These are phyloP conservation scores for Dipteronia dyeriana DNA, from an alignment of 345 rosid species.

Conservation along the genomic window DNA sequence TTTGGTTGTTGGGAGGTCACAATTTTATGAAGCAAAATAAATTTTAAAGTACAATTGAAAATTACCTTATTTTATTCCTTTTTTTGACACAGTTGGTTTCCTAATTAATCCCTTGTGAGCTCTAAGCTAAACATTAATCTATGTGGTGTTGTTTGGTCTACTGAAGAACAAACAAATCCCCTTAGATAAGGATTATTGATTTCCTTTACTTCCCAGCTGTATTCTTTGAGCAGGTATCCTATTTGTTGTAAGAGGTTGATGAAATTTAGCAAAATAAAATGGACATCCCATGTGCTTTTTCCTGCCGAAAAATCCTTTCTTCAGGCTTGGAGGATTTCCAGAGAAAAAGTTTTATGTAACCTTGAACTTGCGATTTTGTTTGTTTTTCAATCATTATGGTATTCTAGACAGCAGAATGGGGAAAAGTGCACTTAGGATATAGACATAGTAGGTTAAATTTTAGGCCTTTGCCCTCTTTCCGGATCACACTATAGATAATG, in stretches of 20 bases:
- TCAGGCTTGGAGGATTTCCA: background rate
- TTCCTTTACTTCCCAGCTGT: background rate
- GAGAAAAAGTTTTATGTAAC: background rate
- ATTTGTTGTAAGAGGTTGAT: background rate
- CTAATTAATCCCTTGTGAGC: background rate
- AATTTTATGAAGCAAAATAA: background rate
- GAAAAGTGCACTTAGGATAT: background rate
- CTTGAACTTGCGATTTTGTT: background rate
- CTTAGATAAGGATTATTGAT: no score
- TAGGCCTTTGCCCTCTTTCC: background rate
- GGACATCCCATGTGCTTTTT: background rate
- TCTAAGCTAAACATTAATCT: background rate
- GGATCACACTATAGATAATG: background rate
- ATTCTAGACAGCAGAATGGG: background rate
- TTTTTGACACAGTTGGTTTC: background rate
- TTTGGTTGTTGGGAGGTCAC: background rate
- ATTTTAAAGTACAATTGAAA: background rate
- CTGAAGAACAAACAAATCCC: no score
- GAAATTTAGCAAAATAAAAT: background rate
- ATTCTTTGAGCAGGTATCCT: background rate
- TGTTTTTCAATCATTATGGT: background rate
- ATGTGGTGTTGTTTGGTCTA: background rate
- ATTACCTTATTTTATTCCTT: background rate
- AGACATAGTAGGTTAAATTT: background rate
- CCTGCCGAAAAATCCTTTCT: background rate